Base-by-base conservation (phyloP, 108 stramenopile species). In the Fistulifera solaris region DNA sequence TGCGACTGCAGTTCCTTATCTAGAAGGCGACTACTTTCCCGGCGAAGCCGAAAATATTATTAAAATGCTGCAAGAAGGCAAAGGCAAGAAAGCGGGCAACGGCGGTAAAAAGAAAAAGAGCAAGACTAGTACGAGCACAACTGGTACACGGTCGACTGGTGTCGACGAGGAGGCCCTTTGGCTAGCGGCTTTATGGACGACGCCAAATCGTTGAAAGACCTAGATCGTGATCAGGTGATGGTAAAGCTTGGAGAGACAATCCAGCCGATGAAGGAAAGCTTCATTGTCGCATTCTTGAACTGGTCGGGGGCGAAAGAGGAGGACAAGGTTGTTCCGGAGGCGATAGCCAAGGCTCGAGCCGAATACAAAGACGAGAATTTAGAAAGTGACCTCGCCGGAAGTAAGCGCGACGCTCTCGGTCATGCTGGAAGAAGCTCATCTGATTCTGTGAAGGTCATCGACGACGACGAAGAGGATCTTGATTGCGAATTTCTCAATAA, bases 11-110 rank as follows among this genome's bases (percentile, higher is more conserved):
- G 85, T 99, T 26, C 98, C 98, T 12, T 97, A 99, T 54, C 80
- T 97, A 3, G 98, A 99, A 48, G 98, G 98, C 40, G 96, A 97
- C 70, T 99, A 99, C 64, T 99, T 97, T 72, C 91, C 93, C 18
- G 96, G 94, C 11, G 98, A 97, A 63, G 96, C 91, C 17, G 98
- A 99, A 68, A 95, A 94, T 59, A 92, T 97, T 45, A 97, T 98
- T 62, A 95, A 96, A 60, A 78, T 77, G 57, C 66, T 94, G n/a
- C 80, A 83, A 64, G 89, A 89, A 39, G 90, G 81, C n/a, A 65
- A 70, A 24, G 68, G 77, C 10, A 84, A 78, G 24, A 83, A 83
- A 56, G 56, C 56, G 38, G 71, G 73, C 27, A 58, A 27, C 39
- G 63, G 58, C 1, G 77, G 70, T 23, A 80, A 83, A 48, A 87